Percentiles rank a stretch among this genome's conserved stretches.
Conservation (phyloP, 371 early-diverging fungal genomes). For the Umbelopsis sp. region DNA sequence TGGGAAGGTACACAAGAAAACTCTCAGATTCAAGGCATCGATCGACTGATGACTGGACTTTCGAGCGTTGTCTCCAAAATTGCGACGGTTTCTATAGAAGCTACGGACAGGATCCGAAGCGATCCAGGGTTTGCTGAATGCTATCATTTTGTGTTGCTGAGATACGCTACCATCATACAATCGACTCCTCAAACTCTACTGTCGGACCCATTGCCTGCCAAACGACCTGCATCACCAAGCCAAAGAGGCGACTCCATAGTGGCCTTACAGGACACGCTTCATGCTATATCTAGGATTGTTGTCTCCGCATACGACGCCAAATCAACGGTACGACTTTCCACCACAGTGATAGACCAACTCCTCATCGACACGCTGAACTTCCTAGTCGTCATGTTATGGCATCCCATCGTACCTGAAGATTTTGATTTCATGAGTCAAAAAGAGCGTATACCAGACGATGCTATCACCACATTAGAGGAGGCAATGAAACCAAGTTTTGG, state of each 20-base stretch:
- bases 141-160: neutral
- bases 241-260: neutral
- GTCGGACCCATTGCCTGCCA: neutral
- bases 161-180: neutral
- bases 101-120: slow-evolving; percentile 1
- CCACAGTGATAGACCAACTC: neutral
- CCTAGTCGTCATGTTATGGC: neutral
- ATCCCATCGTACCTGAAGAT: slow-evolving; percentile 9
- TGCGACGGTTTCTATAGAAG: neutral
- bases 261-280: neutral
- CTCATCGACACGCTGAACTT: neutral
- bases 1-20: neutral
- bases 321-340: neutral
- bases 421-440: slow-evolving; percentile 1
- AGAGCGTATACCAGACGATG: neutral
- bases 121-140: neutral
- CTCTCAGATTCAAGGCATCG: neutral
- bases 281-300: neutral
- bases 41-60: neutral
- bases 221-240: neutral
- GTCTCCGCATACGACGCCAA: neutral
- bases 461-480: slow-evolving; percentile 11
- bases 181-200: neutral
- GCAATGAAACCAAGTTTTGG: slow-evolving; percentile 3
- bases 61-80: slow-evolving; percentile 10